A percentile compares a stretch with the other conserved stretches of the same genome.
Evolutionary conservation across 2,329 filamentous ascomycete genomes (phyloP).

Genomic region (Tolypocladium cylindrosporum): DNA sequence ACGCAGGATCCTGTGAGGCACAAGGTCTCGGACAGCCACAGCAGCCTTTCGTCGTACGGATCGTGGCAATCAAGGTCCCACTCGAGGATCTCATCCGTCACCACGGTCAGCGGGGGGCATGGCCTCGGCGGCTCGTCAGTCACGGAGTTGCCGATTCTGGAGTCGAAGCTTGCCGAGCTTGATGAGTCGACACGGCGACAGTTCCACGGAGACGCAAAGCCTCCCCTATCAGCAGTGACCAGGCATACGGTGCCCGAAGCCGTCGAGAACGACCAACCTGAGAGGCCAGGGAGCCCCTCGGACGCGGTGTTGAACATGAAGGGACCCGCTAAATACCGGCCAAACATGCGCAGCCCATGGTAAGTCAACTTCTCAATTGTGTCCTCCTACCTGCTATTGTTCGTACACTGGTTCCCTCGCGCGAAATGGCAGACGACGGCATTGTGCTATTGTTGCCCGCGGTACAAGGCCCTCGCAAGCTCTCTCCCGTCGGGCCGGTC

Average conservation of each 20-base stretch:
- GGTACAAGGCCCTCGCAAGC: not conserved
- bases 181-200: slow-evolving; percentile 9
- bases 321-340: not conserved
- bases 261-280: not conserved
- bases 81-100: slow-evolving; percentile 44
- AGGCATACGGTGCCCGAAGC: not conserved
- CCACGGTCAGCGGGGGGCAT: slow-evolving; percentile 35
- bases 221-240: not conserved
- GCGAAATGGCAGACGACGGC: not conserved
- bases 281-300: slow-evolving; percentile 9
- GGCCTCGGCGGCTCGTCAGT: slow-evolving; percentile 20
- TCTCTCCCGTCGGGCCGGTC: not conserved
- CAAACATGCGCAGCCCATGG: slow-evolving; percentile 1
- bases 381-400: not conserved
- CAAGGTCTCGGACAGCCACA: slow-evolving; percentile 36
- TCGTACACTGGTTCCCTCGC: not conserved
- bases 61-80: slow-evolving; percentile 37
- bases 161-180: slow-evolving; percentile 22
- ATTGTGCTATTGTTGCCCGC: not conserved
- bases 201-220: slow-evolving; percentile 1
- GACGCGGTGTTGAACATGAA: slow-evolving; percentile 15
- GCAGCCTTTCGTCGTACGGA: slow-evolving; percentile 40
- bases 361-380: slow-evolving; percentile 2
- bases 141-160: slow-evolving; percentile 26
- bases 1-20: slow-evolving; percentile 10